Base-by-base conservation (phyloP, 768 basidiomycete species). In the Pleurotus salmoneostramineus region DNA sequence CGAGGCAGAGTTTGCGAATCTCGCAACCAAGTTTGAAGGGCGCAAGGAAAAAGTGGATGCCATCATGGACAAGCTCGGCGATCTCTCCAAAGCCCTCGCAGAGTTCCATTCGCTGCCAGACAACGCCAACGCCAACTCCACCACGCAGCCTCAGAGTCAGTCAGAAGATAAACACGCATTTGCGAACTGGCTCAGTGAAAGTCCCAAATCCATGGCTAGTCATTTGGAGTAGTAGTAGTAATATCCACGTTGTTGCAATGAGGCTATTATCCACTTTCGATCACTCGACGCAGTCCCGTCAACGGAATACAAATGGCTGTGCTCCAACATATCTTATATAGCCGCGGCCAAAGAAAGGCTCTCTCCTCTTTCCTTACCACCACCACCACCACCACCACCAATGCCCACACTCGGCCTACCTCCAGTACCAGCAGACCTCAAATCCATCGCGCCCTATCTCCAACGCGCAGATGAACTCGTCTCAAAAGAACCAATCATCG, bases 381-480 rank as follows among this genome's bases (percentile, higher is more conserved):
- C 21, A 27, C 21, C 21, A 1, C 21, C 3, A 27, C 21, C 21
- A 27, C 21, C 21, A 27, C 21, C 21, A 27, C 21, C 21, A 27
- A 27, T 27, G 21, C 64, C 60, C 44, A 66, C 75, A 59, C 78
- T 88, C 63, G 79, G 79, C 50, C 72, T 90, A 10, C 85, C 88
- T n/a, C 75, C 83, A 42, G 58, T 87, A 46, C 79, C 88, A 0
- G 60, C 75, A 40, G 77, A 80, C 48, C 84, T 92, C 68, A 91
- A 87, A 65, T 60, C 83, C 27, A 81, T 94, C 56, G 67, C 84
- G 4, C 90, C 94, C 1, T 96, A 83, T 71, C 78, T 98, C 15
- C 93, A 95, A 65, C 85, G 97, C 50, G 92, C 97, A 0, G 85
- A 93, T 58, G 97, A 99, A 69, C 79, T 98, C 64, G 84, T 81